Evolutionary conservation across 148 eudicot genomes (phyloP).

Genomic region (Tetragonia tetragonoides): DNA sequence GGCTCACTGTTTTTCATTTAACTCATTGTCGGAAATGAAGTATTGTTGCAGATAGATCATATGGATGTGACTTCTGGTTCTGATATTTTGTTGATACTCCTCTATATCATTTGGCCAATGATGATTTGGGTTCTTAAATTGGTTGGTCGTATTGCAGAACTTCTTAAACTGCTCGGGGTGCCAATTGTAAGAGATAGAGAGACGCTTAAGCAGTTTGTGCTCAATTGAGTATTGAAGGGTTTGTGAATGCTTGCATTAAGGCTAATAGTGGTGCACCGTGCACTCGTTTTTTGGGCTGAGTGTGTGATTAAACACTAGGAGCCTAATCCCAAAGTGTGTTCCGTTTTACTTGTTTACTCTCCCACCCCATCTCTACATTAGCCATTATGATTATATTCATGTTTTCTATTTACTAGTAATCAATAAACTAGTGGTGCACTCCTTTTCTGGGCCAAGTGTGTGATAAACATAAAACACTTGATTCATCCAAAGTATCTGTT

Average conservation of each 20-base stretch:
- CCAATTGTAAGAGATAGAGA: slow-evolving; percentile 77
- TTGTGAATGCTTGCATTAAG: slow-evolving; percentile 90
- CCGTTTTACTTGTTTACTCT: background rate
- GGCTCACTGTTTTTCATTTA: no score
- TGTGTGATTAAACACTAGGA: slow-evolving; percentile 66
- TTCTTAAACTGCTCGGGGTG: slow-evolving; percentile 83
- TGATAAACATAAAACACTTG: no score
- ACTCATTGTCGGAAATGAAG: no score
- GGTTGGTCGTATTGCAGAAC: slow-evolving; percentile 40
- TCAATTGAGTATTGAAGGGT: slow-evolving; percentile 70
- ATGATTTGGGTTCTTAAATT: background rate
- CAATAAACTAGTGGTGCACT: no score
- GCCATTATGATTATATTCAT: background rate
- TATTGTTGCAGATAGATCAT: background rate
- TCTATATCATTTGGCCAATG: background rate
- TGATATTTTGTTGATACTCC: background rate
- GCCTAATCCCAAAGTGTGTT: slow-evolving; percentile 65
- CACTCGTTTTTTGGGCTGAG: slow-evolving; percentile 81
- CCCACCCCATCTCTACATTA: background rate
- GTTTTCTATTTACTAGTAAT: no score
- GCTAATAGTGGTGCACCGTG: slow-evolving; percentile 65
- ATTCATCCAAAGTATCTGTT: no score
- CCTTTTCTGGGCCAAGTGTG: no score
- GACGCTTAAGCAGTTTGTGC: slow-evolving; percentile 98
- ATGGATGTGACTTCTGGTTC: background rate